Base-by-base conservation (phyloP, 73 alveolate genomes). In the Paramecium tetraurelia region DNA sequence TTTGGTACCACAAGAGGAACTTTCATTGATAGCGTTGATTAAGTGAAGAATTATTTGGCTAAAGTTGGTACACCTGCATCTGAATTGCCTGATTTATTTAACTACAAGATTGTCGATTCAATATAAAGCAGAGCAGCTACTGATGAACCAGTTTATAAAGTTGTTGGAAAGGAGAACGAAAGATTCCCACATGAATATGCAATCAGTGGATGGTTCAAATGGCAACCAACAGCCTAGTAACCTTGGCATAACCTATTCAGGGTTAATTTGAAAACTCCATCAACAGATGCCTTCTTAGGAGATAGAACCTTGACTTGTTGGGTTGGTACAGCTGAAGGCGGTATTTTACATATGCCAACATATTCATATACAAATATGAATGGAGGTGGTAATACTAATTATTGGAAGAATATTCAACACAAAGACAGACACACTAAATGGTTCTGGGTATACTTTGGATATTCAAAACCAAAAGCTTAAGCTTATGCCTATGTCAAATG, bases 181-280 rank as follows among this genome's bases (percentile, higher is more conserved):
- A 80, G 43, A 46, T 80, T 80, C 76, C 90, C 90, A 6, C 57
- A 41, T 38, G 90, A 80, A 48, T 80, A 80, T 80, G 90, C 68
- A 14, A 85, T 85, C 5, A 85, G 93, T 85, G 93, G 93, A 58
- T 85, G 93, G 93, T 85, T 85, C 89, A 41, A 85, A 58, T 85
- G 93, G 93, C 8, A 53, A 24, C 86, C 93, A 35, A 63, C 72
- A 36, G 86, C 93, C 68, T 57, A 85, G 57, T 63, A 85, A 29
- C 89, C 89, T 7, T 85, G 93, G 93, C 93, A 85, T 35, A 85
- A 85, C 35, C 53, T 85, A 6, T 85, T 85, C 59, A 85, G 93
- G 57, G 86, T 80, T 10, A 16, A 40, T 22, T 24, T 44, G 12
- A 44, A 44, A 9, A 40, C 36, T 11, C 90, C 90, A 22, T 80